Percentiles rank a stretch among this genome's conserved stretches.
Evolutionary conservation across 169 alveolate species (phyloP).

Genomic region (Eimeria sp.): DNA sequence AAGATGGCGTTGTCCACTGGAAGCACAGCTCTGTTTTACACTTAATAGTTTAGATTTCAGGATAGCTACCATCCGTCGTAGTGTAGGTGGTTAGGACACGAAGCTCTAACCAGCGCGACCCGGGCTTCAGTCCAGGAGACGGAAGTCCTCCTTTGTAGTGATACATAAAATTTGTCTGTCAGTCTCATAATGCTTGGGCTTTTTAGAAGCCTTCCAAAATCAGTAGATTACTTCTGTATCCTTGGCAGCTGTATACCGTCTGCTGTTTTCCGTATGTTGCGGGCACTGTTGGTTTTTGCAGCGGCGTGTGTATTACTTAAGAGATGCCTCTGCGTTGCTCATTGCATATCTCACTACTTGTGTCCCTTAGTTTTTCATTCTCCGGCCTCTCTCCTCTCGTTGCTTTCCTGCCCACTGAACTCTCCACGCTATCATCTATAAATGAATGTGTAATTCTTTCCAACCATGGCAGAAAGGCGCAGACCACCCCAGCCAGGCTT

Average conservation of each 20-base stretch:
- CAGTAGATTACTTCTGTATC: not conserved
- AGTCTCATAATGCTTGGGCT: not conserved
- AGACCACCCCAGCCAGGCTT: not conserved
- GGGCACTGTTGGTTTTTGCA: not conserved
- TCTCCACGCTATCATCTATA: not conserved
- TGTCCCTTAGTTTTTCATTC: not conserved
- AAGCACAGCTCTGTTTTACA: not conserved
- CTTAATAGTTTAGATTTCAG: not conserved
- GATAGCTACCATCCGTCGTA: conserved; percentile 34
- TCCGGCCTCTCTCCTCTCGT: not conserved
- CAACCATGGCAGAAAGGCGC: not conserved
- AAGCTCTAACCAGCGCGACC: conserved; percentile 84
- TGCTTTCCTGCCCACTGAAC: not conserved
- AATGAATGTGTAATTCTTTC: not conserved
- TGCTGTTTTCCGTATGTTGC: too few relatives aligned
- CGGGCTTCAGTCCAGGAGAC: conserved; percentile 81
- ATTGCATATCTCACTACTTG: not conserved
- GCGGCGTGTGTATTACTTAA: not conserved
- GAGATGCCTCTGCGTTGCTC: not conserved
- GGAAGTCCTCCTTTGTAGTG: not conserved
- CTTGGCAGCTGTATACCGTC: not conserved
- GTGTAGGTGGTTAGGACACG: conserved; percentile 82
- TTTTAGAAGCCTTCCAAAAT: too few relatives aligned
- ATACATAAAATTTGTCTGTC: not conserved
- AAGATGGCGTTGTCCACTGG: not conserved